Percentiles rank a stretch among this genome's conserved stretches.
Evolutionary conservation across 208 protist species (phyloP).

Genomic region (Wallacemonas sp.): DNA sequence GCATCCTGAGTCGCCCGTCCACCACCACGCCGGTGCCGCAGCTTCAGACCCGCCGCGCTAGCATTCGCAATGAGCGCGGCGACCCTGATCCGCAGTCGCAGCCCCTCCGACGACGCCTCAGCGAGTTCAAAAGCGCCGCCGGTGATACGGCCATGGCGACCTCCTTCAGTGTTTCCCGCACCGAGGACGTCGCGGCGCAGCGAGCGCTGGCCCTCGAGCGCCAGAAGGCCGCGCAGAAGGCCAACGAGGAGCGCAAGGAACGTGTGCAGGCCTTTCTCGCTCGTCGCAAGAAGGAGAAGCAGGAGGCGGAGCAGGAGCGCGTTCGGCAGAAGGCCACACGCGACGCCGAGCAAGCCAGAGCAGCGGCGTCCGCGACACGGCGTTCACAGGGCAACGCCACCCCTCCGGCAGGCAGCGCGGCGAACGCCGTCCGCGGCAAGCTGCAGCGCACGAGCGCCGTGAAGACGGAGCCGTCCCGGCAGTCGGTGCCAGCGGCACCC

Average conservation of each 20-base stretch:
- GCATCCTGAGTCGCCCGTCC: slow-evolving; percentile 3
- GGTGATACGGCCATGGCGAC: background rate
- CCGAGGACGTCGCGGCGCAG: slow-evolving; percentile 11
- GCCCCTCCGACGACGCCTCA: slow-evolving; percentile 25
- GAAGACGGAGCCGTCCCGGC: slow-evolving; percentile 10
- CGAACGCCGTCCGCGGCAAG: slow-evolving; percentile 25
- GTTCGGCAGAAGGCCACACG: slow-evolving; percentile 4
- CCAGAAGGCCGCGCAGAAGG: slow-evolving; percentile 27
- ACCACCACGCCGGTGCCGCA: background rate
- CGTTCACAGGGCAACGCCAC: background rate
- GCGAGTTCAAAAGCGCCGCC: slow-evolving; percentile 30
- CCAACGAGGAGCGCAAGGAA: slow-evolving; percentile 66
- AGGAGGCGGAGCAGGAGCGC: slow-evolving; percentile 30
- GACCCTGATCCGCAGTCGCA: background rate
- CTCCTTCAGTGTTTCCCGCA: slow-evolving; percentile 14
- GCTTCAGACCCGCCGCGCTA: background rate
- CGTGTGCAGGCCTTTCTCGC: slow-evolving; percentile 67
- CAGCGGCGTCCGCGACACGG: background rate
- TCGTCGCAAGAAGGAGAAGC: slow-evolving; percentile 50
- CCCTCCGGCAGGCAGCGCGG: slow-evolving; percentile 20
- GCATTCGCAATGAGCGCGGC: background rate
- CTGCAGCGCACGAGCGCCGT: slow-evolving; percentile 5
- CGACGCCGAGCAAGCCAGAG: background rate
- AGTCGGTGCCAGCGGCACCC: slow-evolving; percentile 12
- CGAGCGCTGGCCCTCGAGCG: background rate